Conservation (phyloP, 2,329 filamentous ascomycete species). For the Huntiella decipiens region DNA sequence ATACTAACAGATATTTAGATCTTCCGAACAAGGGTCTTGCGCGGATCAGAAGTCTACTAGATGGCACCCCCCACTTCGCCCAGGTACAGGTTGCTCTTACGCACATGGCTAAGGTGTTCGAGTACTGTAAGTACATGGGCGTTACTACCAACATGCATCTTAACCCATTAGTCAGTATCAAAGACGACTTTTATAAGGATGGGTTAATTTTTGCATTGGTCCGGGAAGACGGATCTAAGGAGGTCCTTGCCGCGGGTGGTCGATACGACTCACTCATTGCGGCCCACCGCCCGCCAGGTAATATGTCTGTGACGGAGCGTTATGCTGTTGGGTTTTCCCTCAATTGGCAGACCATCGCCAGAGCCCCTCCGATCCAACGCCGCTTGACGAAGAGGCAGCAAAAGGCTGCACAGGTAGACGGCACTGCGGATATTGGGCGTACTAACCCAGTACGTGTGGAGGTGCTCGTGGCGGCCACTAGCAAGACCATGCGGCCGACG, state of each 20-base stretch:
- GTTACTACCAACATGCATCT: constrained; percentile 66
- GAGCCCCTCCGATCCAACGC: constrained; percentile 38
- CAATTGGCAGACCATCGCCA: constrained; percentile 65
- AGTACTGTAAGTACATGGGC: constrained; percentile 57
- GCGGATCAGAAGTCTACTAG: constrained; percentile 39
- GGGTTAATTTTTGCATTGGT: constrained; percentile 82
- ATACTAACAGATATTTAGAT: constrained; percentile 21
- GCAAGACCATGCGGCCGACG: constrained; percentile 52
- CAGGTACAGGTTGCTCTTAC: constrained; percentile 58
- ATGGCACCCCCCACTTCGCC: constrained; percentile 48
- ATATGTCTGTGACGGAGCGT: constrained; percentile 41
- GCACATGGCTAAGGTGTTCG: constrained; percentile 60
- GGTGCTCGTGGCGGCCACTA: constrained; percentile 60
- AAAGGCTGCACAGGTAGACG: constrained; percentile 34
- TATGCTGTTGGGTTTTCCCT: constrained; percentile 88
- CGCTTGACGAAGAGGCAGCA: constrained; percentile 43
- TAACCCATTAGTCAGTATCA: constrained; percentile 69
- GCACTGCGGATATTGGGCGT: neutral
- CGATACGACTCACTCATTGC: constrained; percentile 80
- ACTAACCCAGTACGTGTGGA: neutral
- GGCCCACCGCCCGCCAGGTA: constrained; percentile 56
- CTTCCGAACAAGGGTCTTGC: constrained; percentile 37
- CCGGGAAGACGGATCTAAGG: constrained; percentile 63
- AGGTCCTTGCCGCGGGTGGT: constrained; percentile 84
- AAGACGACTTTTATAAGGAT: constrained; percentile 74